Evolutionary conservation across 2,329 filamentous ascomycete genomes (phyloP).

Genomic region (Rutstroemia sp.): DNA sequence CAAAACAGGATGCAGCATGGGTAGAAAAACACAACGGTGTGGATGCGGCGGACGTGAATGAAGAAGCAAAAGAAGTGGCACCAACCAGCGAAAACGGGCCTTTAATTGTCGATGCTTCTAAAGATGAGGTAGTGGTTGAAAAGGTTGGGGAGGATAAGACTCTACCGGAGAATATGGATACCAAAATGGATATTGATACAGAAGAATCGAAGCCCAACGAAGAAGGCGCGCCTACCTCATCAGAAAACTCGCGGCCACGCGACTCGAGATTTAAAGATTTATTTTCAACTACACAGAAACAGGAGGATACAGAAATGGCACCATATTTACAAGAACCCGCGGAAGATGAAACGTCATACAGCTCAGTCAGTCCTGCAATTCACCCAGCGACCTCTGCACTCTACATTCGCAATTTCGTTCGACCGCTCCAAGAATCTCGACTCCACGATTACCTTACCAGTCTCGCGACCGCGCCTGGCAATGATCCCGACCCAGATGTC

Average conservation of each 20-base stretch:
- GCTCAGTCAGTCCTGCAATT: slow-evolving; percentile 45
- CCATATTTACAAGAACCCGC: slow-evolving; percentile 12
- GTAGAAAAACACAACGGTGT: slow-evolving; percentile 23
- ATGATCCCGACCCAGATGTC: slow-evolving; percentile 43
- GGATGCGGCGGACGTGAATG: slow-evolving; percentile 13
- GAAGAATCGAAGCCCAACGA: slow-evolving; percentile 1
- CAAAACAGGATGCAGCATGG: slow-evolving; percentile 17
- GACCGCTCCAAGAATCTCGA: slow-evolving; percentile 63
- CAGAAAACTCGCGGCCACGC: slow-evolving; percentile 10
- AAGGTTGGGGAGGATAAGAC: not conserved
- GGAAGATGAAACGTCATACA: slow-evolving; percentile 20
- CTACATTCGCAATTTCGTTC: slow-evolving; percentile 87
- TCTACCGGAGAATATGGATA: not conserved
- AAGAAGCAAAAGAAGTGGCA: not conserved
- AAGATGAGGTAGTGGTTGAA: slow-evolving; percentile 15
- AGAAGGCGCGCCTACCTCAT: slow-evolving; percentile 2
- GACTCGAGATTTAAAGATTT: slow-evolving; percentile 43
- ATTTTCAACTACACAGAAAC: slow-evolving; percentile 20
- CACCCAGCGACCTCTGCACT: slow-evolving; percentile 70
- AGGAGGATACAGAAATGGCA: slow-evolving; percentile 10
- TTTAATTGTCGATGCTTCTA: slow-evolving; percentile 15
- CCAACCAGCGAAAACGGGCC: slow-evolving; percentile 4
- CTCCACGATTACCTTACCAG: slow-evolving; percentile 63
- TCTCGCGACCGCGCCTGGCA: slow-evolving; percentile 55
- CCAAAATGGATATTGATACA: slow-evolving; percentile 3